Conservation (phyloP, 108 stramenopile species). For the Nitzschia putrida region DNA sequence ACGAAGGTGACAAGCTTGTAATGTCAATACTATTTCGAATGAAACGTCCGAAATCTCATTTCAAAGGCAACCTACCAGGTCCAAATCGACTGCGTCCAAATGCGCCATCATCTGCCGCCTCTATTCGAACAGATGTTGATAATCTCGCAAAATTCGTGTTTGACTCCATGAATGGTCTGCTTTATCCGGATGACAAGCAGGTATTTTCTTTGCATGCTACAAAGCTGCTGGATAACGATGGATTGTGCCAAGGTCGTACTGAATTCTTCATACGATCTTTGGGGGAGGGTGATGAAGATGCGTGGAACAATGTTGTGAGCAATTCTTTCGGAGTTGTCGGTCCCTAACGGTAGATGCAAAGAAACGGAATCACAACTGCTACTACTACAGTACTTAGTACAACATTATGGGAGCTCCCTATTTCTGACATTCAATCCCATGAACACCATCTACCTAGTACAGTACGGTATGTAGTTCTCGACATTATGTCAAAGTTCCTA, state of each 20-base stretch:
- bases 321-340: conserved; percentile 7
- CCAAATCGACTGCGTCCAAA: conserved; percentile 43
- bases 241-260: conserved; percentile 62
- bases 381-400: too few relatives aligned
- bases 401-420: too few relatives aligned
- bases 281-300: conserved; percentile 44
- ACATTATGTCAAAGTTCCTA: too few relatives aligned
- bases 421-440: too few relatives aligned
- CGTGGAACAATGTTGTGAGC: neutral
- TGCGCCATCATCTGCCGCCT: conserved; percentile 38
- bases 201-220: conserved; percentile 60
- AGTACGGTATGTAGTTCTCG: too few relatives aligned
- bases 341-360: neutral
- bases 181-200: conserved; percentile 83
- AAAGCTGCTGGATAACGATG: conserved; percentile 73
- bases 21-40: conserved; percentile 71
- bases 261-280: conserved; percentile 50
- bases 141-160: conserved; percentile 86
- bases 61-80: conserved; percentile 51
- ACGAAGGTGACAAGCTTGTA: conserved; percentile 26
- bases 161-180: conserved; percentile 74
- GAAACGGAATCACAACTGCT: too few relatives aligned
- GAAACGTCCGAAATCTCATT: conserved; percentile 75
- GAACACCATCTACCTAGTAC: too few relatives aligned
- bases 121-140: conserved; percentile 70